Percentiles rank a stretch among this genome's conserved stretches.
Evolutionary conservation across 2,329 filamentous ascomycete genomes (phyloP).

Genomic region (Xylaria sp.): DNA sequence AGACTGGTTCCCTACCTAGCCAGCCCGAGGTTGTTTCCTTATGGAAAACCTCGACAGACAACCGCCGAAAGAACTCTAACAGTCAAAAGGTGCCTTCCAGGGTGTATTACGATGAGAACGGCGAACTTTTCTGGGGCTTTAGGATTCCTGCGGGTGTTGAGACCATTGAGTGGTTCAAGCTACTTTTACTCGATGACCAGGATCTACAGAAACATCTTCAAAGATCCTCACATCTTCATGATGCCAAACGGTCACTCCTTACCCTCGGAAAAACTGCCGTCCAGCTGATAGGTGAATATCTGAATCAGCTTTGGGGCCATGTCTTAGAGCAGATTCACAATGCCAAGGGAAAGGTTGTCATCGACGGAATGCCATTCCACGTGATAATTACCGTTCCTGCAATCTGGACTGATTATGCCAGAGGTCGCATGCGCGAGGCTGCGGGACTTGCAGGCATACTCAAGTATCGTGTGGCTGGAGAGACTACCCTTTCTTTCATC

Average conservation of each 20-base stretch:
- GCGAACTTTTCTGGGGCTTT: constrained; percentile 49
- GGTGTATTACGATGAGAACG: constrained; percentile 8
- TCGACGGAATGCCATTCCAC: constrained; percentile 30
- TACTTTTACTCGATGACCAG: constrained; percentile 50
- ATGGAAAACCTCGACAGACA: constrained; percentile 18
- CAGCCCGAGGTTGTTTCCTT: constrained; percentile 20
- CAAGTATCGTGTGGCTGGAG: constrained; percentile 37
- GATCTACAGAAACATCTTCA: constrained; percentile 46
- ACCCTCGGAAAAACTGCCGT: constrained; percentile 35
- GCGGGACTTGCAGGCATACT: constrained; percentile 52
- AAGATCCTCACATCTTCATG: constrained; percentile 37
- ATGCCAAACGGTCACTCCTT: constrained; percentile 4
- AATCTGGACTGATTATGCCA: constrained; percentile 33
- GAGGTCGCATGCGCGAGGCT: constrained; percentile 53
- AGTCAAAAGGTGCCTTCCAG: constrained; percentile 32
- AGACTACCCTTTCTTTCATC: constrained; percentile 51
- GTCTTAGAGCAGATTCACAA: constrained; percentile 23
- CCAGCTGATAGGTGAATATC: constrained; percentile 33
- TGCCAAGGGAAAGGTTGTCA: neutral
- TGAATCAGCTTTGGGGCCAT: constrained; percentile 32
- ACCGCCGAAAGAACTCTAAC: constrained; percentile 12
- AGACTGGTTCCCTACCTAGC: neutral
- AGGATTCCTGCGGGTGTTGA: constrained; percentile 40
- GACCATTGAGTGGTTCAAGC: constrained; percentile 55
- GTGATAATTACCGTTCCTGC: constrained; percentile 38